Evolutionary conservation across 2,329 filamentous ascomycete species (phyloP).

Genomic region (Talaromyces atroroseus): DNA sequence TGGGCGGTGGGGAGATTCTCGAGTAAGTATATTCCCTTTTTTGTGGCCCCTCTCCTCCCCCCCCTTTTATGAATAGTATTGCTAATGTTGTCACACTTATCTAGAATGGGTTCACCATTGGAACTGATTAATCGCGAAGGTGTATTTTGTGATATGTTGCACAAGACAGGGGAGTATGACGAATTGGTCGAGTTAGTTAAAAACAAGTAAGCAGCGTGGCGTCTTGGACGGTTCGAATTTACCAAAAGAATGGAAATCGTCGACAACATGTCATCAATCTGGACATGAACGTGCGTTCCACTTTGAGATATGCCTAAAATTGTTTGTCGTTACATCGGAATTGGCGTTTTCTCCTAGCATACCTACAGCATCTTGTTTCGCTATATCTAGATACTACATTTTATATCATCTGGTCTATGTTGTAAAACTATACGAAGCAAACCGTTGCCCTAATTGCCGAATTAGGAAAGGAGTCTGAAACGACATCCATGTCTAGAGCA

Average conservation of each 20-base stretch:
- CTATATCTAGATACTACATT: neutral
- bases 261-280: neutral
- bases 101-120: slow-evolving; percentile 20
- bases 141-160: slow-evolving; percentile 23
- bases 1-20: slow-evolving; percentile 50
- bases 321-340: neutral
- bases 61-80: neutral
- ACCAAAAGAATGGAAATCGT: neutral
- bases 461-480: neutral
- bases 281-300: neutral
- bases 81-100: neutral
- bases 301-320: neutral
- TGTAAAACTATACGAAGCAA: neutral
- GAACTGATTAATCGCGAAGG: slow-evolving; percentile 18
- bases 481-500: neutral
- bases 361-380: neutral
- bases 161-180: slow-evolving; percentile 24
- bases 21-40: slow-evolving; percentile 38
- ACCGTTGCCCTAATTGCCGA: neutral
- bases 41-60: too few species aligned
- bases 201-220: neutral
- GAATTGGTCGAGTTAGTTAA: slow-evolving; percentile 20
- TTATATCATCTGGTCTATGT: too few species aligned
- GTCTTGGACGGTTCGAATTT: neutral
- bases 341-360: neutral